These are phyloP conservation scores for Cucumis melo DNA, from an alignment of 306 rosid genomes.

Conservation along the genomic window DNA sequence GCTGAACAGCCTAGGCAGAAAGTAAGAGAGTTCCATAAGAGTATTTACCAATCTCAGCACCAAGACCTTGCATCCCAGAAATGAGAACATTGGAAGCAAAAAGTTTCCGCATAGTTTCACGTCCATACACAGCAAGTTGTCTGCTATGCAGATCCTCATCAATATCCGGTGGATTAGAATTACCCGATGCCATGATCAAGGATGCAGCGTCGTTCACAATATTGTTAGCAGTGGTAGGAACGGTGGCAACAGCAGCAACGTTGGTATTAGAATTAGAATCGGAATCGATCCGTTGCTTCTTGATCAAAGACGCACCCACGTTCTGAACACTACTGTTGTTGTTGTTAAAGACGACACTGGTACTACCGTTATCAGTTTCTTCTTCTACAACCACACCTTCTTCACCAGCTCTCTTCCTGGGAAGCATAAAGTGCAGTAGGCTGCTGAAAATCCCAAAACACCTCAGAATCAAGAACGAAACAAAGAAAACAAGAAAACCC, in stretches of 20 bases:
- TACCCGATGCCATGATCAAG: slow-evolving; percentile 48
- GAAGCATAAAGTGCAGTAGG: slow-evolving; percentile 89
- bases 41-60: slow-evolving; percentile 72
- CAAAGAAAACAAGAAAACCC: slow-evolving; percentile 14
- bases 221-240: not conserved
- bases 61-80: slow-evolving; percentile 91
- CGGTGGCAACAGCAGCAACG: not conserved
- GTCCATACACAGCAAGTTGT: slow-evolving; percentile 91
- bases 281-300: slow-evolving; percentile 51
- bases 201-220: slow-evolving; percentile 11
- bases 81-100: slow-evolving; percentile 67
- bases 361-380: slow-evolving; percentile 20
- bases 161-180: slow-evolving; percentile 36
- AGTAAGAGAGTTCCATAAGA: not conserved
- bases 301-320: slow-evolving; percentile 23
- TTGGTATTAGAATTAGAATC: slow-evolving; percentile 13
- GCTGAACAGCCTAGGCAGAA: not conserved
- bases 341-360: slow-evolving; percentile 3
- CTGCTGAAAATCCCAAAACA: slow-evolving; percentile 40
- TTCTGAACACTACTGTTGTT: not conserved
- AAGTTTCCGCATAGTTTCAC: slow-evolving; percentile 86
- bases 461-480: slow-evolving; percentile 19
- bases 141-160: slow-evolving; percentile 98
- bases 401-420: slow-evolving; percentile 72
- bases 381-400: slow-evolving; percentile 50